Base-by-base conservation (phyloP, 805 yeast species). In the Yamadazyma paraphyllophila region DNA sequence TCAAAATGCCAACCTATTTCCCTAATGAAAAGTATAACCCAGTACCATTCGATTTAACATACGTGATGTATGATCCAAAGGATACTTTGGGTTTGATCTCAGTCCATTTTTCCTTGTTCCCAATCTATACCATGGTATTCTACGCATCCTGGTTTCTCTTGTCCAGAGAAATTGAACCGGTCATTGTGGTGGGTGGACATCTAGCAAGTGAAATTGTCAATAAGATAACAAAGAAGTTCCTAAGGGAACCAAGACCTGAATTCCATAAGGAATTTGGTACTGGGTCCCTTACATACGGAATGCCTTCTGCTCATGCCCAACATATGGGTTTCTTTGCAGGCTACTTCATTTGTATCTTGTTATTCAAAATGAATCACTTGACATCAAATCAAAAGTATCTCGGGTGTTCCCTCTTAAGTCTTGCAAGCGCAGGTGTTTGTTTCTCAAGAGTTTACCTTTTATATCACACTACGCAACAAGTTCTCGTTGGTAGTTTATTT, bases 241-340 rank as follows among this genome's bases (percentile, higher is more conserved):
- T 89, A 33, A 80, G 77, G 53, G 87, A 86, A 58, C 84, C 88
- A 16, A 74, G 99, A 50, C 99, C 99, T 7, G 76, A 69, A 6
- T 71, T 71, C 57, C 77, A 72, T 52, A 64, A 63, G 45, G 68
- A 65, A 34, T 72, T 72, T 44, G 77, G 76, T 6, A 60, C 69
- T 37, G 80, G 55, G 20, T 74, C 69, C 20, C 60, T 60, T 36
- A 82, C 85, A 0, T 90, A 84, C 61, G 99, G 99, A 0, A 92
- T 92, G 97, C 99, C 99, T 0, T 82, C 91, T 43, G 97, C 99
- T 1, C 99, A 92, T 65, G 82, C 96, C 0, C 99, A 92, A 66
- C 94, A 91, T 63, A 86, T 92, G 90, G 95, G 96, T 2, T 94
- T 82, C 60, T 82, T 85, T 51, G 76, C 80, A n/a, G 69, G 76